Conservation (phyloP, 2,329 filamentous ascomycete genomes). For the Metarhizium humberi region DNA sequence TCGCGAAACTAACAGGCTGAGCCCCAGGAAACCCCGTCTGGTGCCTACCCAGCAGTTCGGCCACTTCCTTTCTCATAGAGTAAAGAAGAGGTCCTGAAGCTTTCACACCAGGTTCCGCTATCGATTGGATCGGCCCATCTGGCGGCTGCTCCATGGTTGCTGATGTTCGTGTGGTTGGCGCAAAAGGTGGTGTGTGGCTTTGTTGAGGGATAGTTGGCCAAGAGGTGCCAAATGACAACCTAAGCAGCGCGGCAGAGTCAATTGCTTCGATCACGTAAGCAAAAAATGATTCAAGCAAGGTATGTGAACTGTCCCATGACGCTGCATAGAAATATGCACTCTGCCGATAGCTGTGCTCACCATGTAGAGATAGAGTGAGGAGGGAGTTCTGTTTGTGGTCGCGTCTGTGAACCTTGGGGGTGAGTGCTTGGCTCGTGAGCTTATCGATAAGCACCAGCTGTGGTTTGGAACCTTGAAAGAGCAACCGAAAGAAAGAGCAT, state of each 20-base stretch:
- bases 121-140: constrained; percentile 34
- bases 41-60: constrained; percentile 61
- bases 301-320: not conserved
- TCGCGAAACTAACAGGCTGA: constrained; percentile 87
- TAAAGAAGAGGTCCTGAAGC: constrained; percentile 50
- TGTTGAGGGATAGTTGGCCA: not conserved
- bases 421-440: not conserved
- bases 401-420: not conserved
- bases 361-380: not conserved
- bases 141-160: constrained; percentile 18
- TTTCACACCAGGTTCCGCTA: constrained; percentile 56
- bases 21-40: constrained; percentile 73
- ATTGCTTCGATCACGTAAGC: not conserved
- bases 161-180: not conserved
- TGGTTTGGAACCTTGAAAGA: not conserved
- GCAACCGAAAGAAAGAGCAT: not conserved
- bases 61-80: constrained; percentile 63
- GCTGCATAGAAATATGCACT: not conserved
- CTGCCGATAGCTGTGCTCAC: not conserved
- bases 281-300: not conserved
- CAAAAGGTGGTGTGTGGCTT: not conserved
- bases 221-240: not conserved
- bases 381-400: not conserved
- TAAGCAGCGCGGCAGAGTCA: not conserved
- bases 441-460: not conserved